A percentile compares a stretch with the other conserved stretches of the same genome.
Evolutionary conservation across 1,284 basidiomycete genomes (phyloP).

Genomic region (Stygiomarasmius scandens): DNA sequence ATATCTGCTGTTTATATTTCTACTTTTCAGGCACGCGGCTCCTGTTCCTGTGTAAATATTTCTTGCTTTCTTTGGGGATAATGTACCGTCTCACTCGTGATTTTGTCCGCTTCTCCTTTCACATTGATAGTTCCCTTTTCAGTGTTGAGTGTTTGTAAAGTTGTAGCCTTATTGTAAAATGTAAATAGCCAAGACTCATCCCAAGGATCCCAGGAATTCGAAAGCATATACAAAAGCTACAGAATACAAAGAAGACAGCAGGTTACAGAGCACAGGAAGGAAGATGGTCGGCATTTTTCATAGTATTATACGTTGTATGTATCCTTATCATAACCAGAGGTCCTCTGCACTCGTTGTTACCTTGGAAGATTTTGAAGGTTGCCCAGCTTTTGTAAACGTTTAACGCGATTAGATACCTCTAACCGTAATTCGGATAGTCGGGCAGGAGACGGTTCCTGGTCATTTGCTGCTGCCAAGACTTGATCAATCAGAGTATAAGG

Average conservation of each 20-base stretch:
- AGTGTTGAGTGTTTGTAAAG: background rate
- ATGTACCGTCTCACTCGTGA: conserved; percentile 2
- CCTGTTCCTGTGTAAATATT: background rate
- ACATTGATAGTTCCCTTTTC: background rate
- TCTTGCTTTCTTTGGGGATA: background rate
- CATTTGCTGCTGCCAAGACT: conserved; percentile 70
- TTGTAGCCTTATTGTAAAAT: conserved; percentile 10
- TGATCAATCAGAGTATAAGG: conserved; percentile 90
- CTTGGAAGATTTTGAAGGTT: conserved; percentile 6
- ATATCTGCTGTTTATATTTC: background rate
- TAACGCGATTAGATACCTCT: conserved; percentile 62
- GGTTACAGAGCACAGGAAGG: conserved; percentile 1
- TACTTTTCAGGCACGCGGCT: background rate
- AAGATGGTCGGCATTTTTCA: too few relatives aligned
- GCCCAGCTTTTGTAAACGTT: conserved; percentile 64
- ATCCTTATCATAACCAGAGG: background rate
- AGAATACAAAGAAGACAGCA: conserved; percentile 4
- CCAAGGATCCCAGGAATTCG: background rate
- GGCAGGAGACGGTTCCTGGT: conserved; percentile 41
- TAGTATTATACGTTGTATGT: too few relatives aligned
- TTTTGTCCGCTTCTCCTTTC: background rate
- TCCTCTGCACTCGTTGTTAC: background rate
- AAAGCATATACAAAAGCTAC: background rate
- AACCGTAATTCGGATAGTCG: conserved; percentile 54
- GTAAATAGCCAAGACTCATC: background rate